Percentiles rank a stretch among this genome's conserved stretches.
phyloP scores from a whole-genome alignment of 208 protist species.

The Leishmania martiniquensis region DNA sequence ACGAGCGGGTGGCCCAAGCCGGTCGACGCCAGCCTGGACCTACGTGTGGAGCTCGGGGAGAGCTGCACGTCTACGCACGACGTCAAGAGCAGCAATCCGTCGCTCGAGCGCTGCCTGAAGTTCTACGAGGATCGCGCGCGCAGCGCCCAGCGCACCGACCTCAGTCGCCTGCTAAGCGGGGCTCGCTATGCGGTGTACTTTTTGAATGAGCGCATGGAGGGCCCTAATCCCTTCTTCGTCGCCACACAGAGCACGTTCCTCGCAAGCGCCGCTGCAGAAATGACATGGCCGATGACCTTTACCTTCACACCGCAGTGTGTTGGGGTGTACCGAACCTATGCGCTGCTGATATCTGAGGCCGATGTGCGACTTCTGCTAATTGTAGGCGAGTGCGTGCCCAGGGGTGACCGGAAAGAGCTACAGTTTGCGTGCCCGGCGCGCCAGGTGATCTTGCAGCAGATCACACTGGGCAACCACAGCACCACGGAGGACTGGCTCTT shows the following conservation, averaged over 20 bases:
- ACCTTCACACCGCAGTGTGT: slow-evolving; percentile 84
- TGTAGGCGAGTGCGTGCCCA: slow-evolving; percentile 75
- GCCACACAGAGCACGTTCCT: slow-evolving; percentile 27
- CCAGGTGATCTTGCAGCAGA: slow-evolving; percentile 88
- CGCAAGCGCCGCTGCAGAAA: slow-evolving; percentile 14
- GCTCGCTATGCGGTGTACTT: slow-evolving; percentile 63
- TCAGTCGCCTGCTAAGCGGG: slow-evolving; percentile 21
- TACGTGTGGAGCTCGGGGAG: slow-evolving; percentile 79
- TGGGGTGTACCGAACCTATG: slow-evolving; percentile 79
- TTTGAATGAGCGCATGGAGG: slow-evolving; percentile 71
- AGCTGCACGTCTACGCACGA: slow-evolving; percentile 39
- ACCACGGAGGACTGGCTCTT: slow-evolving; percentile 88
- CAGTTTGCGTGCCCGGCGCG: slow-evolving; percentile 90
- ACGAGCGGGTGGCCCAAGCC: slow-evolving; percentile 62
- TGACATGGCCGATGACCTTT: slow-evolving; percentile 46
- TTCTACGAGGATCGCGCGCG: slow-evolving; percentile 68
- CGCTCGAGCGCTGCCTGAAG: slow-evolving; percentile 73
- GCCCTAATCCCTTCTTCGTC: slow-evolving; percentile 87
- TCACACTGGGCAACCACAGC: slow-evolving; percentile 85
- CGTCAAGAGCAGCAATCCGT: slow-evolving; percentile 56
- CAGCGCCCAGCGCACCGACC: slow-evolving; percentile 30
- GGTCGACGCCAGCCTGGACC: slow-evolving; percentile 40
- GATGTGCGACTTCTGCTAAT: slow-evolving; percentile 91
- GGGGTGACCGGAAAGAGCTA: slow-evolving; percentile 72
- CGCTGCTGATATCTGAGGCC: slow-evolving; percentile 79